Base-by-base conservation (phyloP, 2,329 filamentous ascomycete genomes). In the Pezicula neosporulosa region DNA sequence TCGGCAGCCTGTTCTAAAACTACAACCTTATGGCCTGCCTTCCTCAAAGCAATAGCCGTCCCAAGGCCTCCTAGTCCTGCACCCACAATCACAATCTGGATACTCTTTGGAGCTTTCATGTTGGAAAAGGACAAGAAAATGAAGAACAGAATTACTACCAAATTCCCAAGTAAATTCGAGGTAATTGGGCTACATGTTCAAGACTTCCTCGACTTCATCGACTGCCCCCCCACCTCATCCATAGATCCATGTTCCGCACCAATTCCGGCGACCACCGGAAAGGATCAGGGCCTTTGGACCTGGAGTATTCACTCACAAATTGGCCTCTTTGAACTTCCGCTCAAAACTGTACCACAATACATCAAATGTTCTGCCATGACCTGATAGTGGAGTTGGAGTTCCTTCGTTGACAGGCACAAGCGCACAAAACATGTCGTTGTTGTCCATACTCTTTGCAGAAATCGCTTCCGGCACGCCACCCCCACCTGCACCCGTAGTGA, bases 41-140 rank as follows among this genome's bases (percentile, higher is more conserved):
- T 36, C 36, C 36, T 36, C 33, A 52, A 35, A 19, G 36, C 42
- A 33, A 52, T 52, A n/a, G 47, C 47, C 15, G 71, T 66, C n/a
- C 71, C 66, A 12, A 74, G 64, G 12, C 72, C 72, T 5, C 69
- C 70, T 35, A 74, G 64, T 9, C 72, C 71, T 16, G 69, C 71
- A 27, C 71, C 72, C 12, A 45, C 33, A 19, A 52, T 54, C n/a
- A 67, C 30, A 37, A 66, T 50, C 24, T 24, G 24, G 24, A 24
- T 24, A 6, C 24, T 24, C 24, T 24, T 24, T 24, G 24, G 5
- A 24, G 24, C 24, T 24, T 24, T 24, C 24, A 24, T 24, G 24
- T 24, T 6, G 24, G 7, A 6, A 6, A 24, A 24, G 7, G 24
- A 24, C 7, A 24, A 24, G 24, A 4, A 4, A 6, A 24, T 24